Evolutionary conservation across 2,329 filamentous ascomycete species (phyloP).

Genomic region (Pseudocercospora eumusae): DNA sequence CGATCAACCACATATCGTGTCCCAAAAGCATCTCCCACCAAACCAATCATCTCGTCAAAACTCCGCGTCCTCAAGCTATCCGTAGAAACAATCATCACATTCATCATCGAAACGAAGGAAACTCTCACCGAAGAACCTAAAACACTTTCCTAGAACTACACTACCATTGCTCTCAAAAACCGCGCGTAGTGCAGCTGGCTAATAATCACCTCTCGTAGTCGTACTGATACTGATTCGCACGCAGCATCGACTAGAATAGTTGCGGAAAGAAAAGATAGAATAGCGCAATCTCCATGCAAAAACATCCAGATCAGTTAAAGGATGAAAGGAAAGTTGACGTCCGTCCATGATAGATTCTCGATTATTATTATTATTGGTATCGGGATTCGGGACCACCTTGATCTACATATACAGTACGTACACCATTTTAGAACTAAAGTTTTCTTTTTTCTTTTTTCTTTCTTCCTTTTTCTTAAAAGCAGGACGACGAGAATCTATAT

Average conservation of each 20-base stretch:
- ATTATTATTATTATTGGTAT: slow-evolving; percentile 43
- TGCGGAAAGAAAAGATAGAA: slow-evolving; percentile 55
- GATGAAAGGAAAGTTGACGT: slow-evolving; percentile 43
- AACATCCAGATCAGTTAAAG: slow-evolving; percentile 42
- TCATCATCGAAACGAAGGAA: slow-evolving; percentile 76
- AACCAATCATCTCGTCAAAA: slow-evolving; percentile 61
- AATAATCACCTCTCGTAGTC: slow-evolving; percentile 46
- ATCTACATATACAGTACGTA: too few relatives aligned
- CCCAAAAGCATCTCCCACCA: slow-evolving; percentile 50
- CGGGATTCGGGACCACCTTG: slow-evolving; percentile 66
- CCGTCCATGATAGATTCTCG: slow-evolving; percentile 40
- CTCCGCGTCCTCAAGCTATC: slow-evolving; percentile 67
- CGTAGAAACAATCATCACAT: too few relatives aligned
- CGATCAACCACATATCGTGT: slow-evolving; percentile 45
- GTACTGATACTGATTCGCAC: slow-evolving; percentile 48
- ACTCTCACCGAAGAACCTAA: slow-evolving; percentile 70
- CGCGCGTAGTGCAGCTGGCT: slow-evolving; percentile 20
- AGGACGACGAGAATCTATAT: too few relatives aligned
- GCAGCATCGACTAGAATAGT: slow-evolving; percentile 68
- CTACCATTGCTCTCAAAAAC: slow-evolving; percentile 24
- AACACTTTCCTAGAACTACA: slow-evolving; percentile 60
- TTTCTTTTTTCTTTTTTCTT: too few relatives aligned
- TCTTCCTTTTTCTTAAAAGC: too few relatives aligned
- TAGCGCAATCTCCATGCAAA: slow-evolving; percentile 39
- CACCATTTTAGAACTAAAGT: too few relatives aligned